Evolutionary conservation across 2,329 filamentous ascomycete species (phyloP), one percentile per base, ranked within the genome.

Genomic region (Epichloe uncinata): DNA sequence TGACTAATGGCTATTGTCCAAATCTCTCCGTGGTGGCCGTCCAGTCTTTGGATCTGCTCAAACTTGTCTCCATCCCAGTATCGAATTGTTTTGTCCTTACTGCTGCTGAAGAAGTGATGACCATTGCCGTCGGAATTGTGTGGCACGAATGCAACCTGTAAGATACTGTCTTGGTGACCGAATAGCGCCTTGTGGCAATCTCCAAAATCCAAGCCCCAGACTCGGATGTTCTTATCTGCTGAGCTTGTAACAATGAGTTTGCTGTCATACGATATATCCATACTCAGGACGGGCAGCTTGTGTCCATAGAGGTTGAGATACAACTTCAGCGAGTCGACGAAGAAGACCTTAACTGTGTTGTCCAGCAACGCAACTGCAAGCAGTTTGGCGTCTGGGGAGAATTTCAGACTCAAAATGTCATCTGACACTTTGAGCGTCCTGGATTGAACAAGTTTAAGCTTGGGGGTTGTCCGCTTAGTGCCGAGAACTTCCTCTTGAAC

Each of bases 51-150:
- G 53, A 98, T 95, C 63, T 96, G 90, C 71, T 97, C 90, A 60
- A 98, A 99, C 67, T 98, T 98, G 71, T 98, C 93, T 42, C 84
- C 94, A 60, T 99, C 93, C 90, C 93, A 99, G 71, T 94, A 95
- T 63, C 96, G 95, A 62, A 99, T 84, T 26, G 84, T 77, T 36
- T 81, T 81, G 67, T 98, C 93, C 68, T 97, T 98, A 67, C 87
- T 85, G 48, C 85, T 87, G 61, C 87, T 95, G 74, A 98, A 98
- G 70, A 98, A 93, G 60, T 95, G 84, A 65, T 98, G 93, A 0
- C 86, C 89, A 58, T 95, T 95, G 48, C 93, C 90, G 60, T 91
- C 85, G 45, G 87, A 84, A 64, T 95, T 90, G 61, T 93, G 87
- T 1, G 89, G 87, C 37, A 97, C 82, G 63, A 99, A 99, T 5